Evolutionary conservation across 2,329 filamentous ascomycete genomes (phyloP).

Genomic region (Raffaelea deltoideospora): DNA sequence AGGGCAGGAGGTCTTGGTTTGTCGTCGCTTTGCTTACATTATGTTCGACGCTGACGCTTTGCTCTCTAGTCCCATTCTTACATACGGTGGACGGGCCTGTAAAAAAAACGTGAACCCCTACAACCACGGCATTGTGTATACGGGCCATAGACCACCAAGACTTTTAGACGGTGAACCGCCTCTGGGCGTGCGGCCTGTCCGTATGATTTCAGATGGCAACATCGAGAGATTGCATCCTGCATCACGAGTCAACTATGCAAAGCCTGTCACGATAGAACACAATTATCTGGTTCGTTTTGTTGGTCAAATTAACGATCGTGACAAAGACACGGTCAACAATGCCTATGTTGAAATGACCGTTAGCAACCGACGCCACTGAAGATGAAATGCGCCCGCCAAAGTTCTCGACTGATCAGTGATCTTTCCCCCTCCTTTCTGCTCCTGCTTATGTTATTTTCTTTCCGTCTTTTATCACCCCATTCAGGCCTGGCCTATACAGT

Average conservation of each 20-base stretch:
- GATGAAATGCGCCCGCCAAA: too few relatives aligned
- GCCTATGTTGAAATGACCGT: too few relatives aligned
- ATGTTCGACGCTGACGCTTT: conserved; percentile 1
- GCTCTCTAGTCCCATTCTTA: conserved; percentile 33
- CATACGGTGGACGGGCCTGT: conserved; percentile 37
- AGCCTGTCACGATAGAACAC: conserved; percentile 40
- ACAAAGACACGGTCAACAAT: too few relatives aligned
- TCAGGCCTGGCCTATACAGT: too few relatives aligned
- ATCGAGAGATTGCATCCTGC: conserved; percentile 30
- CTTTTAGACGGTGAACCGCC: conserved; percentile 25
- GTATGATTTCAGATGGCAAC: conserved; percentile 24
- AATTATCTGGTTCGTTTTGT: conserved; percentile 43
- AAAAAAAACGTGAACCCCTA: conserved; percentile 33
- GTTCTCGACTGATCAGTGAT: too few relatives aligned
- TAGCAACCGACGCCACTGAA: too few relatives aligned
- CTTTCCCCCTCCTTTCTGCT: too few relatives aligned
- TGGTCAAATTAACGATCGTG: too few relatives aligned
- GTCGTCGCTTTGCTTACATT: not conserved
- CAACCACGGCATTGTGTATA: conserved; percentile 38
- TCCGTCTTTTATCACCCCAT: too few relatives aligned
- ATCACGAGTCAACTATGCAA: conserved; percentile 44
- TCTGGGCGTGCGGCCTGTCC: conserved; percentile 32
- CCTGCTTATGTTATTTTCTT: too few relatives aligned
- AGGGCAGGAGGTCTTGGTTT: too few relatives aligned
- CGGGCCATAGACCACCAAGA: conserved; percentile 16